phyloP scores from a whole-genome alignment of 139 green algal species.

The Micractinium sp. region DNA sequence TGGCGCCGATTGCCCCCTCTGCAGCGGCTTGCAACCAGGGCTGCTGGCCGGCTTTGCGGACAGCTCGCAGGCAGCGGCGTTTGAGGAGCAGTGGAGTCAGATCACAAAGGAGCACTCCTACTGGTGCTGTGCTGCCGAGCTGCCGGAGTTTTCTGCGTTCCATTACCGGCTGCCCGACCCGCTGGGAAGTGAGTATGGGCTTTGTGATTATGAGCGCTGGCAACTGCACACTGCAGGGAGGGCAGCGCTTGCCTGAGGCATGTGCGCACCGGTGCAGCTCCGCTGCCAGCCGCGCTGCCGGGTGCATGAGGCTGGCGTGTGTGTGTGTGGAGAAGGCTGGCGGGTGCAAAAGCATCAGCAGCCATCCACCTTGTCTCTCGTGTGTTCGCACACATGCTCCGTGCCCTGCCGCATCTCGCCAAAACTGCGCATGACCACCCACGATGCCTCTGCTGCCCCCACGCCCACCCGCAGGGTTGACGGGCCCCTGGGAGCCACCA shows the following conservation, averaged over 20 bases:
- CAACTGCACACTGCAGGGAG: no score
- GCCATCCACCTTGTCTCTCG: no score
- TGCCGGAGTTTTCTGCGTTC: neutral
- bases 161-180: neutral
- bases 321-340: no score
- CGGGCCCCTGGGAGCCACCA: neutral
- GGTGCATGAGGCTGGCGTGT: neutral
- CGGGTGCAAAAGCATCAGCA: no score
- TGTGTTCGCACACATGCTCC: no score
- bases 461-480: neutral
- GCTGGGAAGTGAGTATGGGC: neutral
- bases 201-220: no score
- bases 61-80: neutral
- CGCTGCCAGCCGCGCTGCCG: no score
- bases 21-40: constrained; percentile 18
- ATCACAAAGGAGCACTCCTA: neutral
- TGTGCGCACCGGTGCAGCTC: no score
- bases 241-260: no score
- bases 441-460: neutral
- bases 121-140: neutral
- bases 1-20: no score
- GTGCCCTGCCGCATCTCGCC: no score
- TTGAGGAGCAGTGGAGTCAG: neutral
- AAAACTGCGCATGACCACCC: no score
- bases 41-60: neutral